Percentiles rank a stretch among this genome's conserved stretches.
Evolutionary conservation across 192 early-diverging fungal species (phyloP).

Genomic region (Coemansia erecta): DNA sequence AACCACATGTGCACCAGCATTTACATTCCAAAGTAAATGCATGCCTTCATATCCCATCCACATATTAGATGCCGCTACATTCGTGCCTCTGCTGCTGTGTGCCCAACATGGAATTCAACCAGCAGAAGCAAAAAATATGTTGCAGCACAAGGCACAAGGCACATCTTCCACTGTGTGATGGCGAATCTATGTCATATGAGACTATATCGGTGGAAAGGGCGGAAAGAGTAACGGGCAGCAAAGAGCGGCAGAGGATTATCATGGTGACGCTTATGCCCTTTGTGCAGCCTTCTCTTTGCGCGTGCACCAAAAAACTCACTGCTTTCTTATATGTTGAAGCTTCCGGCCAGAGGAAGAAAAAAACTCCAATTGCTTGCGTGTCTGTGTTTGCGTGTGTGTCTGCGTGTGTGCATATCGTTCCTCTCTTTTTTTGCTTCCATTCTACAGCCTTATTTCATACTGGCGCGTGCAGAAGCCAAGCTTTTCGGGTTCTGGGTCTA

Average conservation of each 20-base stretch:
- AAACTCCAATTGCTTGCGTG: not conserved
- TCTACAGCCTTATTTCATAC: too few species aligned
- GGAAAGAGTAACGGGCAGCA: not conserved
- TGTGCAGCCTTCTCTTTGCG: not conserved
- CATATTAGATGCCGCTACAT: not conserved
- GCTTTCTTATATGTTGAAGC: not conserved
- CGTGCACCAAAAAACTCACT: not conserved
- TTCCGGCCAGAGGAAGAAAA: too few species aligned
- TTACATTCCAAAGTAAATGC: constrained; percentile 6
- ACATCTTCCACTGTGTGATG: too few species aligned
- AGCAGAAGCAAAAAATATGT: not conserved
- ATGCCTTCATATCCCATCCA: constrained; percentile 1
- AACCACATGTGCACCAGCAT: constrained; percentile 5
- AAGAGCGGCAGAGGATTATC: not conserved
- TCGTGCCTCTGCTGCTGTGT: not conserved
- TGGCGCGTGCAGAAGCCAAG: too few species aligned
- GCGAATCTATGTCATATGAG: too few species aligned
- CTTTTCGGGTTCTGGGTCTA: too few species aligned
- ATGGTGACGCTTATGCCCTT: not conserved
- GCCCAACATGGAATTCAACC: not conserved
- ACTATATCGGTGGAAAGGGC: too few species aligned
- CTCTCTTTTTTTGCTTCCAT: constrained; percentile 1
- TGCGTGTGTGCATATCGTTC: not conserved
- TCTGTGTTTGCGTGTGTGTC: too few species aligned
- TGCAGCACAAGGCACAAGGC: too few species aligned